These are phyloP conservation scores for Calonectria hawksworthii DNA, from an alignment of 2,329 filamentous ascomycete species.

Conservation along the genomic window DNA sequence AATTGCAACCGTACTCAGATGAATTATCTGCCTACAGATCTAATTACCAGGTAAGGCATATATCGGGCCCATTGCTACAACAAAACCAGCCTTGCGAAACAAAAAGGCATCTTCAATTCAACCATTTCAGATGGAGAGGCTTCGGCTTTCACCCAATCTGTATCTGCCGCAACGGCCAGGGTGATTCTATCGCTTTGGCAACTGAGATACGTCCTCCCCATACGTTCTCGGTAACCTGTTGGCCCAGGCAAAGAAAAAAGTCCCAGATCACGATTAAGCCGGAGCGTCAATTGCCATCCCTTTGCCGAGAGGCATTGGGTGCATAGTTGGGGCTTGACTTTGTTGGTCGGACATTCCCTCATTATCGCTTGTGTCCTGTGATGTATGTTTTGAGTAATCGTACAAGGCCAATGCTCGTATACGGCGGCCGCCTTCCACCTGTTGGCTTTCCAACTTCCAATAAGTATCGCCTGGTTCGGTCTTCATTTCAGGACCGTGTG, in stretches of 20 bases:
- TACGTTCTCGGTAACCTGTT: slow-evolving; percentile 88
- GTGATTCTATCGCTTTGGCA: slow-evolving; percentile 63
- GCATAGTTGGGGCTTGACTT: slow-evolving; percentile 98
- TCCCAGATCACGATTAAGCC: slow-evolving; percentile 95
- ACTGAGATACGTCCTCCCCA: slow-evolving; percentile 71
- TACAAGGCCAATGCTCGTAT: slow-evolving; percentile 13
- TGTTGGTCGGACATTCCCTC: slow-evolving; percentile 80
- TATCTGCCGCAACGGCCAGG: slow-evolving; percentile 69
- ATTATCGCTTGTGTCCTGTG: slow-evolving; percentile 18
- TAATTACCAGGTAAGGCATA: slow-evolving; percentile 7
- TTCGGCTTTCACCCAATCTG: slow-evolving; percentile 22
- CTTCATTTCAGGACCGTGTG: slow-evolving; percentile 91
- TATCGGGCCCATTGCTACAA: neutral
- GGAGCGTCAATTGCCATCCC: slow-evolving; percentile 92
- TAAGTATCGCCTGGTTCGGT: neutral
- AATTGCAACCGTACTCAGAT: slow-evolving; percentile 1
- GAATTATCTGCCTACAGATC: neutral
- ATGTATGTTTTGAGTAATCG: slow-evolving; percentile 15
- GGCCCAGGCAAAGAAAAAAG: slow-evolving; percentile 81
- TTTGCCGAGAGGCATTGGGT: slow-evolving; percentile 81
- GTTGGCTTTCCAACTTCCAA: slow-evolving; percentile 19
- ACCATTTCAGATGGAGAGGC: slow-evolving; percentile 1
- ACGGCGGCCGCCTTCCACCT: neutral
- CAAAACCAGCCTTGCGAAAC: neutral
- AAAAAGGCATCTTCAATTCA: neutral